Conservation (phyloP, 345 rosid species). For the Raphanus raphanistrum region DNA sequence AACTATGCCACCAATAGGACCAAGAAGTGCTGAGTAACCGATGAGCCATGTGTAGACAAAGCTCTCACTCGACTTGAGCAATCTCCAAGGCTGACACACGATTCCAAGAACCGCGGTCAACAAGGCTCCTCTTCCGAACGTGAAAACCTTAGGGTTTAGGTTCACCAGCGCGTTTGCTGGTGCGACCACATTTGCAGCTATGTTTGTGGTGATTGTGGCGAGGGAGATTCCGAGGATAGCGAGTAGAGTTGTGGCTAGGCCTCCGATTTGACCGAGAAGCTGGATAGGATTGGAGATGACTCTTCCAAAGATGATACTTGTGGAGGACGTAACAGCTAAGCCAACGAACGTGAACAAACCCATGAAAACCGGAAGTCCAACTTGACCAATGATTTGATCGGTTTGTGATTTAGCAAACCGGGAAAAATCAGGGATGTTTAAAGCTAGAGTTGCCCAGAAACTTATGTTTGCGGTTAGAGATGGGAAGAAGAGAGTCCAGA, state of each 20-base stretch:
- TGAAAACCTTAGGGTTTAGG: constrained; percentile 76
- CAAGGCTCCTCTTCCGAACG: constrained; percentile 80
- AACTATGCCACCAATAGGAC: constrained; percentile 81
- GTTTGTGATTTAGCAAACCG: constrained; percentile 70
- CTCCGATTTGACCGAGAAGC: constrained; percentile 73
- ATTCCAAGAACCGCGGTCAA: constrained; percentile 81
- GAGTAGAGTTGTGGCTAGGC: constrained; percentile 54
- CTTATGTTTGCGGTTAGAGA: constrained; percentile 93
- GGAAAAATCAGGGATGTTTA: constrained; percentile 92
- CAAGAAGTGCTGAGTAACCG: constrained; percentile 84
- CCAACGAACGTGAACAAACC: constrained; percentile 88
- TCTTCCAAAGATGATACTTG: constrained; percentile 69
- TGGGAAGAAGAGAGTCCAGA: constrained; percentile 88
- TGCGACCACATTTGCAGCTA: constrained; percentile 90
- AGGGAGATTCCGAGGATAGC: constrained; percentile 79
- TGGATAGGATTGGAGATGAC: constrained; percentile 83
- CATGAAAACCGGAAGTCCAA: constrained; percentile 87
- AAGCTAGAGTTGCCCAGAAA: constrained; percentile 89
- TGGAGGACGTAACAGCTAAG: constrained; percentile 75
- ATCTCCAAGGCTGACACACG: constrained; percentile 86
- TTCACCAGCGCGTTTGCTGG: constrained; percentile 93
- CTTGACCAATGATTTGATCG: constrained; percentile 79
- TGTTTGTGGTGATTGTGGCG: constrained; percentile 85
- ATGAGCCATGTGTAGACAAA: constrained; percentile 93
- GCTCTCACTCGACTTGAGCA: constrained; percentile 86